Evolutionary conservation across 139 green algal genomes (phyloP), one percentile per base, ranked within the genome.

Genomic region (Tetradesmus lagerheimii): DNA sequence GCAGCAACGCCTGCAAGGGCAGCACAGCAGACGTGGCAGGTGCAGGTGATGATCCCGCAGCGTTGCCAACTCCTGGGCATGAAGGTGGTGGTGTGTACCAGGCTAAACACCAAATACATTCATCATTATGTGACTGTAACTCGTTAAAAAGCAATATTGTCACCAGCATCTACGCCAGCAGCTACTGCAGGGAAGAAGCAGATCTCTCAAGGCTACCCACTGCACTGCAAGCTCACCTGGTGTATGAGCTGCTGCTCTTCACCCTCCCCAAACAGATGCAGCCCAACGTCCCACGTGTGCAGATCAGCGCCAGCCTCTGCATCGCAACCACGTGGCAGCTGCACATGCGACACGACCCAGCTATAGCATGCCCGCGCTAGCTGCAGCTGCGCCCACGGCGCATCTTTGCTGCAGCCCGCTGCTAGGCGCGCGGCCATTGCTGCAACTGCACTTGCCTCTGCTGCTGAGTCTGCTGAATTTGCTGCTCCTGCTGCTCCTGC

Each of bases 311-410:
- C 41, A 67, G 85, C 39, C 38, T 89, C 67, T 0, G 39, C 25
- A 11, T n/a, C 43, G n/a, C 64, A 67, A 4, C 41, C 85, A 35
- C 76, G 31, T 3, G 80, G 89, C 31, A 84, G 39, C 50, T 62
- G 62, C 76, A 91, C 85, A 85, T 95, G 91, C 25, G 45, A 34
- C 20, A 94, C 86, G n/a, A 95, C 89, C 94, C 94, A 96, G 71
- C 86, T 67, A 80, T 91, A 94, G 86, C 92, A 94, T 43, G 89
- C 93, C 43, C 92, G 90, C 25, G 91, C 91, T 0, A 94, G 84
- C 90, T 94, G 91, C 81, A 95, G 90, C 87, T 95, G 93, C 27
- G 80, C 66, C 20, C 71, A 71, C 12, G 64, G 64, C 11, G 11
- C 37, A 53, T 50, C 76, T 41, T 38, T 74, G 34, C 85, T 83